Conservation (phyloP, 257 asterid genomes). For the Gardenia jasminoides region DNA sequence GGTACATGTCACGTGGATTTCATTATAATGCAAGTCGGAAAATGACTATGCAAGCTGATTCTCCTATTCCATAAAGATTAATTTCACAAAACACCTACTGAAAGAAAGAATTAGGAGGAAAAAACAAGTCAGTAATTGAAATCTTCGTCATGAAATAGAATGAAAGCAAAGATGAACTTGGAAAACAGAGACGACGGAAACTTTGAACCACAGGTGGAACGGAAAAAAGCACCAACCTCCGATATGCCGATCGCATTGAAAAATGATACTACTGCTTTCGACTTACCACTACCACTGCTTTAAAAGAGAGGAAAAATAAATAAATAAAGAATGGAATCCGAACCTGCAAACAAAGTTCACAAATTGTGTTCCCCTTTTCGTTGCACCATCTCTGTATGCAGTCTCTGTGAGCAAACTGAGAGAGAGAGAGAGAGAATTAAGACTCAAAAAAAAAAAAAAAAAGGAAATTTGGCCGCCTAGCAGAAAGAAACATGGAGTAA, state of each 20-base stretch:
- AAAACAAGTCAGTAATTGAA: too few species aligned
- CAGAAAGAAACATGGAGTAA: neutral
- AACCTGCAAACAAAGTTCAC: slow-evolving; percentile 93
- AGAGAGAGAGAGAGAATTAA: neutral
- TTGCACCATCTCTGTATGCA: slow-evolving; percentile 97
- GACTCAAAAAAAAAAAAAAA: neutral
- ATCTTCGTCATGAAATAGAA: slow-evolving; percentile 1
- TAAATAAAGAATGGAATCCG: neutral
- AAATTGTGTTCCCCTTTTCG: slow-evolving; percentile 78
- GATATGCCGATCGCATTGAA: neutral
- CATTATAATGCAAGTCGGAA: neutral
- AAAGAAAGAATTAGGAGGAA: too few species aligned
- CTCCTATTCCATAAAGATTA: neutral
- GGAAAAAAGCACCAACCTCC: too few species aligned
- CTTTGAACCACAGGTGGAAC: neutral
- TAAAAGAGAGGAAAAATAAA: too few species aligned
- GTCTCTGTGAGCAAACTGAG: slow-evolving; percentile 88
- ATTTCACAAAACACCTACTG: neutral
- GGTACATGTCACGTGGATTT: neutral
- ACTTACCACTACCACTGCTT: too few species aligned
- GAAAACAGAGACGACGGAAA: neutral
- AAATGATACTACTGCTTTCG: neutral
- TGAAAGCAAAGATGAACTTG: neutral
- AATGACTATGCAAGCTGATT: neutral
- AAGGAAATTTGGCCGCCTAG: neutral